Evolutionary conservation across 768 basidiomycete species (phyloP), one percentile per base, ranked within the genome.

Genomic region (Pleurotus djamor): DNA sequence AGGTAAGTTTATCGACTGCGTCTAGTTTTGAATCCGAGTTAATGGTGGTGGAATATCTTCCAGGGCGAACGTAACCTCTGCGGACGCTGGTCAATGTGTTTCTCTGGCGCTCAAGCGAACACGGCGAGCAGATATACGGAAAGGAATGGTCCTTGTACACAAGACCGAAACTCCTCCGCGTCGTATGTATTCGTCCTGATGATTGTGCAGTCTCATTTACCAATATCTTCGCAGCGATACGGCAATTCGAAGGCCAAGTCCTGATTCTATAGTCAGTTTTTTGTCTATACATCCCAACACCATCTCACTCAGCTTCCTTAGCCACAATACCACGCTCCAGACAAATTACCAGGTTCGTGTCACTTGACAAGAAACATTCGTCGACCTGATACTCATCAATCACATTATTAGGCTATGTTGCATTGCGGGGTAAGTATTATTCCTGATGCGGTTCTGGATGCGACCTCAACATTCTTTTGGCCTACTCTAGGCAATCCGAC

Each of bases 11-110:
- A 36, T 28, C 50, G 16, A n/a, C 37, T 28, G 52, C 34, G 37
- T 32, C 13, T 35, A 21, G 14, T 50, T 12, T 21, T 43, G 17
- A 55, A 21, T 13, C 13, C 14, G 16, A 16, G 21, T n/a, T 49
- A 34, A 52, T 3, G 21, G 8, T 35, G 28, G 57, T 43, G 50
- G 34, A 34, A 12, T 48, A 48, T 16, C 7, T 50, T 28, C 56
- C 62, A 90, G 95, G 36, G 94, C 91, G 17, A 80, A 88, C 57
- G 94, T 99, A 2, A 79, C 79, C 13, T 81, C 82, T 12, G 97
- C 93, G 0, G 96, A 98, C 66, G 97, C 97, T 5, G 97, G 97
- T 2, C 97, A 99, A 74, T 93, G 92, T 52, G 95, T 99, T 16
- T 92, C 92, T 6, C 78, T 97, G 57, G 97, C 96, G 3, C 74